Evolutionary conservation across 768 basidiomycete species (phyloP).

Genomic region (Mycena rebaudengoi): DNA sequence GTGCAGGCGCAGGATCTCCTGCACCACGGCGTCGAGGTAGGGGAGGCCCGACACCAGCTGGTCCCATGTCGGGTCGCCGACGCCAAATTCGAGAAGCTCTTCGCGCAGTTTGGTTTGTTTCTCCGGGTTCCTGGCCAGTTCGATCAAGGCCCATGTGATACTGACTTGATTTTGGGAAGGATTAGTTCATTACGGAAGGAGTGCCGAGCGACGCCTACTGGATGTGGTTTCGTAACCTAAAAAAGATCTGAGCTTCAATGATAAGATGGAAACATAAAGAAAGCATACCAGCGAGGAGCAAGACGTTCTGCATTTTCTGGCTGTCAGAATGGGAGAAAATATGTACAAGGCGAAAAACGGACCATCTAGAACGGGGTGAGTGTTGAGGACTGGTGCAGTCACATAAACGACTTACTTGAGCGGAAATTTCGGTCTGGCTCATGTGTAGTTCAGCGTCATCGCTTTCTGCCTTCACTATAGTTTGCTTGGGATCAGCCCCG

Average conservation of each 20-base stretch:
- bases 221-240: constrained; percentile 53
- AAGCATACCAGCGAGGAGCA: constrained; percentile 36
- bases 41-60: constrained; percentile 44
- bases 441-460: constrained; percentile 29
- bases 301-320: constrained; percentile 39
- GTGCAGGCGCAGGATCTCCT: constrained; percentile 49
- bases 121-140: constrained; percentile 40
- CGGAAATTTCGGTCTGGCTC: constrained; percentile 36
- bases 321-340: too few species aligned
- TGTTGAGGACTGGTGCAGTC: neutral
- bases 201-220: constrained; percentile 37
- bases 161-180: too few species aligned
- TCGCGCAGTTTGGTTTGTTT: constrained; percentile 41
- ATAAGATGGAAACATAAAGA: neutral
- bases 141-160: constrained; percentile 48
- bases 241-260: neutral
- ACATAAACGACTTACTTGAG: constrained; percentile 34
- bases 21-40: constrained; percentile 52
- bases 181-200: too few species aligned
- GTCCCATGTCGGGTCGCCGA: constrained; percentile 48
- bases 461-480: constrained; percentile 27
- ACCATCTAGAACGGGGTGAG: too few species aligned
- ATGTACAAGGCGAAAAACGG: too few species aligned
- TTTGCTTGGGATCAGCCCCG: neutral
- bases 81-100: constrained; percentile 34